Conservation (phyloP, 768 basidiomycete species). For the Tulasnella sp. region DNA sequence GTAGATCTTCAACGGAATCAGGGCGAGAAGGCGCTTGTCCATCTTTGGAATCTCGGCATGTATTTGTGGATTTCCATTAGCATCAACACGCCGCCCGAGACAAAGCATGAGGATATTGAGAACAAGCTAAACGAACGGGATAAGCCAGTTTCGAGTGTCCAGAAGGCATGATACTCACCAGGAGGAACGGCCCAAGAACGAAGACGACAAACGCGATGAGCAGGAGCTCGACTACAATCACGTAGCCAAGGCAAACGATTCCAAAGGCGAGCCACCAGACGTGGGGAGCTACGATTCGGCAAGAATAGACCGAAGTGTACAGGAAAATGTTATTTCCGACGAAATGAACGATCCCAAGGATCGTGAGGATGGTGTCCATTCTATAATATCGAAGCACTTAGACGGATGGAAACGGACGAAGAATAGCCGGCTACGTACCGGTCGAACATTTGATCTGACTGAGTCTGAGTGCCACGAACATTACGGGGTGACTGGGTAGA, state of each 20-base stretch:
- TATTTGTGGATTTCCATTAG: conserved; percentile 41
- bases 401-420: not conserved
- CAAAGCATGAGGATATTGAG: conserved; percentile 72
- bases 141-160: not conserved
- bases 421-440: not conserved
- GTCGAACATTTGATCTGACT: not conserved
- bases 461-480: no score
- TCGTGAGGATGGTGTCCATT: conserved; percentile 23
- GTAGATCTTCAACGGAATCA: conserved; percentile 73
- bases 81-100: conserved; percentile 62
- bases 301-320: conserved; percentile 63
- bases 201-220: conserved; percentile 66
- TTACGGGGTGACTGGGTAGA: no score
- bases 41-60: conserved; percentile 70
- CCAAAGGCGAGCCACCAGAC: conserved; percentile 81
- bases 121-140: conserved; percentile 14
- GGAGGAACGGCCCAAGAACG: conserved; percentile 63
- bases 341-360: conserved; percentile 72
- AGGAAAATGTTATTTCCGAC: conserved; percentile 66
- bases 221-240: conserved; percentile 59
- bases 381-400: no score
- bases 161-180: conserved; percentile 38
- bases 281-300: conserved; percentile 61
- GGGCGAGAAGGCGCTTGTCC: conserved; percentile 55
- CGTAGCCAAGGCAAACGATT: conserved; percentile 65